Evolutionary conservation across 192 early-diverging fungal genomes (phyloP).

Genomic region (Gonapodya prolifera): DNA sequence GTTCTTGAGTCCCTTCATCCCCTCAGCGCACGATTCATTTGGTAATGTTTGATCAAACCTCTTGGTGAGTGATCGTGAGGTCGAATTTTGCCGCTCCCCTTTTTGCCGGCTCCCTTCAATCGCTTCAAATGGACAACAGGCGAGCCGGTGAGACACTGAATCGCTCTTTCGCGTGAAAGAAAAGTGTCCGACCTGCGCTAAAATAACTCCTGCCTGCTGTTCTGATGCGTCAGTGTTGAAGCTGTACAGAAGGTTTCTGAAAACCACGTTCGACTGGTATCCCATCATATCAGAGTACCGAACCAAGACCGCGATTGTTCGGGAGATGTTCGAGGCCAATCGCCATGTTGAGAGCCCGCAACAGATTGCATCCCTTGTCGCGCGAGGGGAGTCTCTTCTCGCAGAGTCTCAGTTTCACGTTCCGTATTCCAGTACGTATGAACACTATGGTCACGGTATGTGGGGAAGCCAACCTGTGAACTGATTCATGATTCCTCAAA

Average conservation of each 20-base stretch:
- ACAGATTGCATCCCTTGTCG: conserved; percentile 51
- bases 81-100: no score
- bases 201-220: no score
- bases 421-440: conserved; percentile 65
- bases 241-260: conserved; percentile 74
- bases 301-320: conserved; percentile 69
- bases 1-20: not conserved
- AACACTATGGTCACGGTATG: not conserved
- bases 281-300: conserved; percentile 66
- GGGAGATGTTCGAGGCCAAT: conserved; percentile 73
- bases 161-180: no score
- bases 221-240: conserved; percentile 21
- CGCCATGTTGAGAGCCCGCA: conserved; percentile 56
- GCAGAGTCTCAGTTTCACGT: conserved; percentile 61
- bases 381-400: conserved; percentile 60
- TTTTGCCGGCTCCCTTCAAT: no score
- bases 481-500: not conserved
- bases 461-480: not conserved
- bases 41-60: no score
- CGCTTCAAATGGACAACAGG: no score
- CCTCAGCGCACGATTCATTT: not conserved
- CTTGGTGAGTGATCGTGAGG: no score
- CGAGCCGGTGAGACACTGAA: no score
- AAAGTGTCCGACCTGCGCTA: no score
- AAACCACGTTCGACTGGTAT: conserved; percentile 78